phyloP scores from a whole-genome alignment of 2,329 filamentous ascomycete genomes.

The Chalaropsis thielavioides region DNA sequence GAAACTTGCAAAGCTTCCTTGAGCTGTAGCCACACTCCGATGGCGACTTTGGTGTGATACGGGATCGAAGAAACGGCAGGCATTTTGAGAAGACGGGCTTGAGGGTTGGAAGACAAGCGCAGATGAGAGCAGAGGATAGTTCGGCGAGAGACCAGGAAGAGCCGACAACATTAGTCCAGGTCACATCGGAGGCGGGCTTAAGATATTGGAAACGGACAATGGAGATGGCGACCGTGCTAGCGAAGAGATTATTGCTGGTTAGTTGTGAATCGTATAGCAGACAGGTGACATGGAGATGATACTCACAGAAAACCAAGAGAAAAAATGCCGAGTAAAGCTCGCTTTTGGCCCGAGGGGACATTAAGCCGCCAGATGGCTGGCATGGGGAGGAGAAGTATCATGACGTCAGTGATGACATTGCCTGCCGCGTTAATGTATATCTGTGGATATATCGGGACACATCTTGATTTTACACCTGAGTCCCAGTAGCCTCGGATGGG shows the following conservation, averaged over 20 bases:
- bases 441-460: constrained; percentile 20
- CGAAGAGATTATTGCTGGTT: constrained; percentile 1
- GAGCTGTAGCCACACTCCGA: background rate
- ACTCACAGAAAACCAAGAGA: constrained; percentile 23
- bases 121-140: constrained; percentile 20
- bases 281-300: too few species aligned
- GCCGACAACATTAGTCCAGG: constrained; percentile 21
- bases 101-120: constrained; percentile 21
- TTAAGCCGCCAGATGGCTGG: constrained; percentile 22
- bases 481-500: constrained; percentile 24
- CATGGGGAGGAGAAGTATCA: constrained; percentile 22
- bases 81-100: constrained; percentile 21
- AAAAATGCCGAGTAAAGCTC: constrained; percentile 22
- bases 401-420: constrained; percentile 23
- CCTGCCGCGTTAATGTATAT: constrained; percentile 22
- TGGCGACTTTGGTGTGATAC: background rate
- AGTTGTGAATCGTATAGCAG: background rate
- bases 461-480: constrained; percentile 18
- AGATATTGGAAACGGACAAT: constrained; percentile 20
- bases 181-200: constrained; percentile 18
- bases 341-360: constrained; percentile 20
- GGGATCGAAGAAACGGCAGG: constrained; percentile 20
- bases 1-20: background rate
- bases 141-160: constrained; percentile 21
- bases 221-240: constrained; percentile 20